Base-by-base conservation (phyloP, 225 moss, liverwort and hornwort species). In the Asterella californica region DNA sequence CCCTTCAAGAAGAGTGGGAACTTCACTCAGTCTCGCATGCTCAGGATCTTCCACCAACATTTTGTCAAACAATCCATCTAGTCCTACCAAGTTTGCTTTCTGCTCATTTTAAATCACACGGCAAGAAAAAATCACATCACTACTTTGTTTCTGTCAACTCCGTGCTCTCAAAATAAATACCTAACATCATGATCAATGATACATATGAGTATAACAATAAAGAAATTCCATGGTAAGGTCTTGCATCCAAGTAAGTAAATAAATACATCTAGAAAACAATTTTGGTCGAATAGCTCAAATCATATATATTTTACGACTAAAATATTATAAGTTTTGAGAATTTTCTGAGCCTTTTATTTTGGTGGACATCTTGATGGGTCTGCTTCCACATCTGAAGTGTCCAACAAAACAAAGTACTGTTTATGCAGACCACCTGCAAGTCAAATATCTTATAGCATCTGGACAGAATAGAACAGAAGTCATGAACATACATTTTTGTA, bases 11-110 rank as follows among this genome's bases (percentile, higher is more conserved):
- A 97, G 89, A 55, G 87, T 92, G 22, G 94, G 92, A 72, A 97
- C 80, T 48, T 85, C 87, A 42, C 74, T 61, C 73, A 97, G 86
- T 81, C 86, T 93, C 9, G 54, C 74, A 77, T 89, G 76, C 65
- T 97, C 93, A 55, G 86, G 84, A 83, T 97, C 97, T 57, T 78
- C 90, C 46, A 62, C 84, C 79, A 97, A 83, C 89, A 97, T 91
- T 46, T 63, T 70, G 70, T 97, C 90, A 12, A 94, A 93, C 30
- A 94, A 83, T 36, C 88, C 86, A 61, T 92, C 81, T 76, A 94
- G 82, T 10, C 85, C 83, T 9, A 85, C 80, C 32, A 97, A 68
- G 85, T 97, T 94, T 36, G 91, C 91, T 72, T 76, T 78, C 95
- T 96, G 86, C 76, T 79, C 46, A 75, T 11, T 27, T 57, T 37